phyloP scores from a whole-genome alignment of 208 protist species.

The Crithidia mellificae region DNA sequence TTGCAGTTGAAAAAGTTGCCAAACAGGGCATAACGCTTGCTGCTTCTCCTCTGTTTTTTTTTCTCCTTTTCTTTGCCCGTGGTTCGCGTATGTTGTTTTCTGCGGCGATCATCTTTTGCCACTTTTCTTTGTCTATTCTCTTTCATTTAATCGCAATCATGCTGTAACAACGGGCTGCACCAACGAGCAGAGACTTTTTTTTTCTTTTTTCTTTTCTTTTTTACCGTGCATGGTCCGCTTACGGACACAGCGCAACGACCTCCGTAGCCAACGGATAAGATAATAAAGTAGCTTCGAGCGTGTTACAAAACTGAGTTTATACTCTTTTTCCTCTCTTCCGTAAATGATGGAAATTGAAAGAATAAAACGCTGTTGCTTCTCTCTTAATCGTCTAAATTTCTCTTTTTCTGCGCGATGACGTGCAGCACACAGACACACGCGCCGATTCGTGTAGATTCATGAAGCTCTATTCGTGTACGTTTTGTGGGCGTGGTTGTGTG shows the following conservation, averaged over 20 bases:
- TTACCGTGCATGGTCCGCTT: background rate
- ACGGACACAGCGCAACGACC: background rate
- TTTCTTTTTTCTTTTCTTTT: background rate
- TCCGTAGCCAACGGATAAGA: background rate
- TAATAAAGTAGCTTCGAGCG: background rate
- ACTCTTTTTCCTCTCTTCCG: too few relatives aligned
- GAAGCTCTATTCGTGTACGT: background rate
- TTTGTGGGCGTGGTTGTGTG: background rate
- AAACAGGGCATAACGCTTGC: too few relatives aligned
- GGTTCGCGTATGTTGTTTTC: too few relatives aligned
- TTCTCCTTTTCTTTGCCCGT: too few relatives aligned
- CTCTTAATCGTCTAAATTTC: background rate
- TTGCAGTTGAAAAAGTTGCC: too few relatives aligned
- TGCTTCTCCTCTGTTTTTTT: too few relatives aligned
- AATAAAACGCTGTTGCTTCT: constrained; percentile 1
- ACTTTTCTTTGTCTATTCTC: background rate
- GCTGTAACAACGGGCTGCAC: background rate
- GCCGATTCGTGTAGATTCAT: background rate
- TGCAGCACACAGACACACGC: background rate
- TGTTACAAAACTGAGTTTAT: background rate
- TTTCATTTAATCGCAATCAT: background rate
- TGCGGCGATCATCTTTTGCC: background rate
- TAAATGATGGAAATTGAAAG: too few relatives aligned
- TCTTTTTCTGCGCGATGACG: background rate
- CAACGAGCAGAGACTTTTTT: background rate